These are phyloP conservation scores for Colletotrichum graminicola DNA, from an alignment of 2,329 filamentous ascomycete species.

Conservation along the genomic window DNA sequence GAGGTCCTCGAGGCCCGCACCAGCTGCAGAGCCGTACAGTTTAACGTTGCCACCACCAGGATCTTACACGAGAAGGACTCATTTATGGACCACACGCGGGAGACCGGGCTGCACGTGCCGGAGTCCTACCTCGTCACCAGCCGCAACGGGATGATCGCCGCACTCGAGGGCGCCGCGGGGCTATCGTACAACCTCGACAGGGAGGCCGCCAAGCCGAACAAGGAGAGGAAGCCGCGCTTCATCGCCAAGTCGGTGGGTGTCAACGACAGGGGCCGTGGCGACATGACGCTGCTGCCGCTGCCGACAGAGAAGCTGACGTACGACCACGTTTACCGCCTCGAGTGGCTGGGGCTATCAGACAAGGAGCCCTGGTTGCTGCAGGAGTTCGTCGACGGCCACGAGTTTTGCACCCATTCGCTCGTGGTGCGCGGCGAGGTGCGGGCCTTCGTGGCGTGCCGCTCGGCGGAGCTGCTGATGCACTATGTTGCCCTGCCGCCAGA, in stretches of 20 bases:
- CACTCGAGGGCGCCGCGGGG: conserved; percentile 56
- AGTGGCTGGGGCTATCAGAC: conserved; percentile 60
- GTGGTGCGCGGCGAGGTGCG: conserved; percentile 74
- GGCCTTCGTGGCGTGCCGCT: conserved; percentile 76
- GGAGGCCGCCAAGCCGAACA: conserved; percentile 23
- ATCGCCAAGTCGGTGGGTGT: conserved; percentile 76
- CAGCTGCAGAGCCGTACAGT: conserved; percentile 72
- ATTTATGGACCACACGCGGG: conserved; percentile 71
- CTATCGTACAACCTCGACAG: conserved; percentile 24
- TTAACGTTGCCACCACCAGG: conserved; percentile 66
- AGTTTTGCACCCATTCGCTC: conserved; percentile 80
- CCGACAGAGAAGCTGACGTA: conserved; percentile 64
- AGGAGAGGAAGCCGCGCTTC: conserved; percentile 56
- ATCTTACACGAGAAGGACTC: conserved; percentile 73
- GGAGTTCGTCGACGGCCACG: conserved; percentile 71
- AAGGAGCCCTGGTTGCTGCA: conserved; percentile 75
- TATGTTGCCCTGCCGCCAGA: conserved; percentile 70
- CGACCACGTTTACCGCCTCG: conserved; percentile 64
- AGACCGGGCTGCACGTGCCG: conserved; percentile 66
- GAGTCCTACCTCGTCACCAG: conserved; percentile 66
- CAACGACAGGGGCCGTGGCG: conserved; percentile 68
- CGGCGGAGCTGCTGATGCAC: conserved; percentile 73
- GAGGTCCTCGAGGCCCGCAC: conserved; percentile 70
- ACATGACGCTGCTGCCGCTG: conserved; percentile 76
- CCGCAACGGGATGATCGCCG: conserved; percentile 62